Base-by-base conservation (phyloP, 495 filamentous ascomycete species). In the Penicillium goetzii region DNA sequence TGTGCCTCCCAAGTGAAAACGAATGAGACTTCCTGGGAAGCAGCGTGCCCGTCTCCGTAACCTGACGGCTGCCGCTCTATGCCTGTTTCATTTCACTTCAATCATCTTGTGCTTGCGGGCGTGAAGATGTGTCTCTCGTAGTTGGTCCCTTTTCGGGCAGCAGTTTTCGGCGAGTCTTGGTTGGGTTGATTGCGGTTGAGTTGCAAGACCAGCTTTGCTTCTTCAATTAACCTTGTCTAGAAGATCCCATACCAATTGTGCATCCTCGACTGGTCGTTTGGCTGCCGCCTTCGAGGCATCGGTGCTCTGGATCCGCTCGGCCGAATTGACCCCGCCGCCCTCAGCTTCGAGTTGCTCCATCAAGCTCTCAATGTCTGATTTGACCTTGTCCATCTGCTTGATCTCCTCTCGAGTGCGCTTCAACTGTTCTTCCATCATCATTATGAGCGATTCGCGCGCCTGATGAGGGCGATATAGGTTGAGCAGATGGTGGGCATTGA, bases 401-500 rank as follows among this genome's bases (percentile, higher is more conserved):
- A 91, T 93, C 77, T 98, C 93, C n/a, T 83, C 84, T 63, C 84
- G 85, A 59, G 86, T 88, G 62, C 78, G 82, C 63, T 90, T 86
- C 36, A 97, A 73, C 72, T 95, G 90, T 67, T 91, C 90, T 77
- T 97, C 92, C 93, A 99, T 95, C 83, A 95, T 86, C 70, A 88
- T 73, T 28, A 97, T 96, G 47, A 98, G 79, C 32, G 88, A 92
- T 77, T 98, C 96, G 40, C 95, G 80, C 26, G 93, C 93, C 75
- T 99, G 96, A 74, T 99, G 95, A 3, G 95, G 96, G 25, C 95
- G 88, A 74, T 97, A 98, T 61, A 95, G 88, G 73, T 99, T 99
- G 53, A 97, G 84, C 21, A 94, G 83, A 64, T 93, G 90, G 73
- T 97, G 92, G 57, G 93, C 89, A 75, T 98, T 97, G 68, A 92